These are phyloP conservation scores for Eustoma russellianum DNA, from an alignment of 257 asterid genomes.

Conservation along the genomic window DNA sequence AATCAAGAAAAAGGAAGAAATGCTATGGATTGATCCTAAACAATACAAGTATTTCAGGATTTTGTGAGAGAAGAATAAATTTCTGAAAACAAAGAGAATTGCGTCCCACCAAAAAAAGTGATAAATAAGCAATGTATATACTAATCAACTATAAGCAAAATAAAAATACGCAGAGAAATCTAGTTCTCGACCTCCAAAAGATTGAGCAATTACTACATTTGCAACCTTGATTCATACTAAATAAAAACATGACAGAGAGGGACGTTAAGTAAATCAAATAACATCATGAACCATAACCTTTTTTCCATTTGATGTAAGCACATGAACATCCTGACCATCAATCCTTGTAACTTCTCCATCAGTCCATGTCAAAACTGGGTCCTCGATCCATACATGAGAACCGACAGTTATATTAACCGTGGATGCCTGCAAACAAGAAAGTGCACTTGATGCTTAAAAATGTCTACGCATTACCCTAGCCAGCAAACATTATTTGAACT, in stretches of 20 bases:
- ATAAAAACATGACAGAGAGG: conserved; percentile 10
- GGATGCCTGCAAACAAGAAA: conserved; percentile 59
- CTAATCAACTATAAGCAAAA: background rate
- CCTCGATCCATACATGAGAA: conserved; percentile 98
- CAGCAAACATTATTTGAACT: background rate
- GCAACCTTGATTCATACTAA: background rate
- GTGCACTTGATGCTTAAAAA: conserved; percentile 12
- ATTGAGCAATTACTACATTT: too few species aligned
- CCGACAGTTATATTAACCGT: conserved; percentile 76
- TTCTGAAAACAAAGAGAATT: too few species aligned
- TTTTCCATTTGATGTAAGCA: conserved; percentile 66
- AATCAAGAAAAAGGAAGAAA: background rate
- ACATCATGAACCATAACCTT: conserved; percentile 36
- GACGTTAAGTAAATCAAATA: conserved; percentile 3
- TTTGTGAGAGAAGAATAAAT: too few species aligned
- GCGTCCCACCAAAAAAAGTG: too few species aligned
- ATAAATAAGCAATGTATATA: too few species aligned
- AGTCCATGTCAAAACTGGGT: conserved; percentile 82
- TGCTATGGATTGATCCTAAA: too few species aligned
- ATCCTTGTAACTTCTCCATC: conserved; percentile 83
- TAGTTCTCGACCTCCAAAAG: too few species aligned
- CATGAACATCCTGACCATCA: conserved; percentile 81
- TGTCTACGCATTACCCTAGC: background rate
- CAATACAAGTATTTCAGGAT: too few species aligned
- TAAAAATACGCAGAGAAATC: background rate